A percentile compares a stretch with the other conserved stretches of the same genome.
Conservation (phyloP, 768 basidiomycete species). For the Mycena olivaceomarginata region DNA sequence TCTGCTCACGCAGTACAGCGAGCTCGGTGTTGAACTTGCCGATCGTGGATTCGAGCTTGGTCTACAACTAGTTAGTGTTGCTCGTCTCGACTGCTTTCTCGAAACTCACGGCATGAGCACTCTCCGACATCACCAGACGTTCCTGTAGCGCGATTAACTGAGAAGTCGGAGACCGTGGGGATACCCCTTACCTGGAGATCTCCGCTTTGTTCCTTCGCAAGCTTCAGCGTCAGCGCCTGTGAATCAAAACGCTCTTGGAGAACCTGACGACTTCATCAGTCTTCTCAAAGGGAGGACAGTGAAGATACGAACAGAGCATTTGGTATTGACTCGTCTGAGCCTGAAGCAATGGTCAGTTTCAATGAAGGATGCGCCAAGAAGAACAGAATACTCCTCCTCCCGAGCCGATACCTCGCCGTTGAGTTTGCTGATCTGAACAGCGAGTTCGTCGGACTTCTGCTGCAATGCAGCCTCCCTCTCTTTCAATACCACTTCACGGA, state of each 20-base stretch:
- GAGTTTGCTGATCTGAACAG: slow-evolving; percentile 21
- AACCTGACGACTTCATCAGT: slow-evolving; percentile 51
- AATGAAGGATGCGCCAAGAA: neutral
- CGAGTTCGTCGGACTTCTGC: slow-evolving; percentile 30
- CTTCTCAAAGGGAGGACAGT: neutral
- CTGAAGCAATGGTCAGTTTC: slow-evolving; percentile 4
- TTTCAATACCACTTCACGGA: slow-evolving; percentile 38
- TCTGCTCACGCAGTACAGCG: slow-evolving; percentile 64
- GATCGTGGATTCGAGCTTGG: slow-evolving; percentile 54
- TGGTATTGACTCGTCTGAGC: slow-evolving; percentile 29
- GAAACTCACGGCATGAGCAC: slow-evolving; percentile 57
- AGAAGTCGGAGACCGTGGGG: neutral
- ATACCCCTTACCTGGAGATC: slow-evolving; percentile 63
- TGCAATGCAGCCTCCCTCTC: slow-evolving; percentile 40
- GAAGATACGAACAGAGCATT: slow-evolving; percentile 22
- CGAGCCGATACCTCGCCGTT: slow-evolving; percentile 21
- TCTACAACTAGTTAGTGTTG: slow-evolving; percentile 30
- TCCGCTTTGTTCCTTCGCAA: slow-evolving; percentile 73
- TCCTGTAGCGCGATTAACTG: slow-evolving; percentile 40
- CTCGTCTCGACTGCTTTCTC: neutral
- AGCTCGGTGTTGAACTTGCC: slow-evolving; percentile 61
- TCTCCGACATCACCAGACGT: slow-evolving; percentile 53
- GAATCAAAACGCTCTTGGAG: slow-evolving; percentile 79
- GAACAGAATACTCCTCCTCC: slow-evolving; percentile 36
- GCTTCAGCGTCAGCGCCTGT: slow-evolving; percentile 69